phyloP scores from a whole-genome alignment of 1,284 basidiomycete species.

The Wolfiporia cocos region DNA sequence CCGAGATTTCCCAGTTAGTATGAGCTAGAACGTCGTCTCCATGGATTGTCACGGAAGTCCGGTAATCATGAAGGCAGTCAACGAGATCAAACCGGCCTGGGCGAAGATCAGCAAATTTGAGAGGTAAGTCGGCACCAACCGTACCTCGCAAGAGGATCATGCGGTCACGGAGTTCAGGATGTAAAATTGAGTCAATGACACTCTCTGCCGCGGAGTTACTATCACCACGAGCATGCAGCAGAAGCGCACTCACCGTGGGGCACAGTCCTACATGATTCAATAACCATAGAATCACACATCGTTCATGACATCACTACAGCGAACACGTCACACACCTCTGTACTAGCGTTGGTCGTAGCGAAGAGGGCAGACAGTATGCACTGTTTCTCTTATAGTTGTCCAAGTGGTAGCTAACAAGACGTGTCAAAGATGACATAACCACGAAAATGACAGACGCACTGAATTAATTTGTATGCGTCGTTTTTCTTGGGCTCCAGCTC shows the following conservation, averaged over 20 bases:
- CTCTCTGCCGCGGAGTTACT: constrained; percentile 47
- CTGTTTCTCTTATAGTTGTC: constrained; percentile 80
- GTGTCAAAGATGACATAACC: background rate
- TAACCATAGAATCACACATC: too few relatives aligned
- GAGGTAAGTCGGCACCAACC: constrained; percentile 11
- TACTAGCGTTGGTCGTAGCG: constrained; percentile 77
- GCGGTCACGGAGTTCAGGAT: constrained; percentile 82
- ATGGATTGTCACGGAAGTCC: constrained; percentile 64
- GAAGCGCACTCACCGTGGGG: constrained; percentile 57
- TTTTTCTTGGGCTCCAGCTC: constrained; percentile 65
- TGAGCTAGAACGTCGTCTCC: constrained; percentile 87
- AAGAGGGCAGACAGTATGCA: constrained; percentile 83
- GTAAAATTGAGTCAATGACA: constrained; percentile 83
- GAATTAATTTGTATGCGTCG: constrained; percentile 79
- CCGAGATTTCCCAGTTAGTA: constrained; percentile 82
- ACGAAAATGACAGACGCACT: constrained; percentile 35
- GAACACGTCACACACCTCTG: constrained; percentile 74
- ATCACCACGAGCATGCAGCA: constrained; percentile 2
- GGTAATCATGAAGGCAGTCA: constrained; percentile 70
- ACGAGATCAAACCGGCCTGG: constrained; percentile 72
- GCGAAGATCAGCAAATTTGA: constrained; percentile 1
- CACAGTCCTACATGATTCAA: constrained; percentile 68
- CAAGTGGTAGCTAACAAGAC: constrained; percentile 60
- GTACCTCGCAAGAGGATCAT: constrained; percentile 82
- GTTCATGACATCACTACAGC: too few relatives aligned